Percentiles rank a stretch among this genome's conserved stretches.
phyloP scores from a whole-genome alignment of 148 eudicot species.

The Cornus controversa region DNA sequence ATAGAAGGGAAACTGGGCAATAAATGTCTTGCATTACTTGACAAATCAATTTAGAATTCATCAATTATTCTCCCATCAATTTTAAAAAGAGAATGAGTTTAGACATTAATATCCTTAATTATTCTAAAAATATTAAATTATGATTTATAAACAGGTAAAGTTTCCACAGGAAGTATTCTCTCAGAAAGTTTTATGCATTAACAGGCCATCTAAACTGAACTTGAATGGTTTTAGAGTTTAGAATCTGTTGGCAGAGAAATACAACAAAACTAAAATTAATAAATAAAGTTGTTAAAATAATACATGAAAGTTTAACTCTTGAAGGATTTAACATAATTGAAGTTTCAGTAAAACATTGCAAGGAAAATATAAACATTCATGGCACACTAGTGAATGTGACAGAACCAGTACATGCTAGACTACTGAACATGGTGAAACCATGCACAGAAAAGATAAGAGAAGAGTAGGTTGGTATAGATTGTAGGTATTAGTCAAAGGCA shows the following conservation, averaged over 20 bases:
- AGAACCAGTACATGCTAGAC: not conserved
- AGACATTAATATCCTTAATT: not conserved
- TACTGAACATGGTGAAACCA: not conserved
- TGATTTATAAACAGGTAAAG: too few species aligned
- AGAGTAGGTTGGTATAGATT: not conserved
- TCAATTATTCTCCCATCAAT: not conserved
- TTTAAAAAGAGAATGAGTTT: too few species aligned
- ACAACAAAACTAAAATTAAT: not conserved
- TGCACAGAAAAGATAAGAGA: not conserved
- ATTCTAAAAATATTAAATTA: not conserved
- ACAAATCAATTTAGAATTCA: not conserved
- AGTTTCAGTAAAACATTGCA: not conserved
- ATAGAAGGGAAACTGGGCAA: not conserved
- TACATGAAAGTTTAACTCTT: not conserved
- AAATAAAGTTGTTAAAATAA: too few species aligned
- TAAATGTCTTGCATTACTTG: not conserved
- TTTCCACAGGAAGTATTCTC: not conserved
- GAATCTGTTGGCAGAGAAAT: not conserved
- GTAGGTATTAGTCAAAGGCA: not conserved
- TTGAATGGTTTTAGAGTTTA: not conserved
- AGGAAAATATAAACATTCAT: not conserved
- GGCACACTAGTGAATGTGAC: not conserved
- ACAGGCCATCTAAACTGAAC: not conserved
- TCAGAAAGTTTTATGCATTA: not conserved
- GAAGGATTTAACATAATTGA: too few species aligned